These are phyloP conservation scores for Zea luxurians DNA, from an alignment of 176 grass and related monocot genomes.

Conservation along the genomic window DNA sequence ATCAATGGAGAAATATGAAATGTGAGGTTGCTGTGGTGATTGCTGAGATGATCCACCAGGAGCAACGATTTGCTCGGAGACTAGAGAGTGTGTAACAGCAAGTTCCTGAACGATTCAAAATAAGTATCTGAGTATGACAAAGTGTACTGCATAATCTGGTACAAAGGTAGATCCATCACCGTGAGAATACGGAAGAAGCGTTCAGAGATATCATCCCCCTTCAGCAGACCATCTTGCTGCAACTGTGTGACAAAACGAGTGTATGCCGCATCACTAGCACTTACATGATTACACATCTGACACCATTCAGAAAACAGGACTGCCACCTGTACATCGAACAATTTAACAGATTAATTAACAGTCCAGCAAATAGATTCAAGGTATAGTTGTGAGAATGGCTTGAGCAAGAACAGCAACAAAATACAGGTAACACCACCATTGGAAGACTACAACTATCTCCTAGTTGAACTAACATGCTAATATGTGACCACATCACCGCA, in stretches of 20 bases:
- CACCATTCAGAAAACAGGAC: slow-evolving; percentile 75
- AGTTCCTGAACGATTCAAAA: slow-evolving; percentile 60
- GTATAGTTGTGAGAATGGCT: neutral
- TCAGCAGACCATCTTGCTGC: slow-evolving; percentile 69
- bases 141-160: slow-evolving; percentile 1
- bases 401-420: neutral
- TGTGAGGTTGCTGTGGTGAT: slow-evolving; percentile 36
- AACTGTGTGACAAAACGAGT: slow-evolving; percentile 67
- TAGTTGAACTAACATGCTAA: slow-evolving; percentile 12
- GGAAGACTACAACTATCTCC: neutral
- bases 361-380: neutral
- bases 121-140: slow-evolving; percentile 19
- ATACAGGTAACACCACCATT: neutral
- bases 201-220: slow-evolving; percentile 76
- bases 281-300: slow-evolving; percentile 65
- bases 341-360: slow-evolving; percentile 29
- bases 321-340: slow-evolving; percentile 48
- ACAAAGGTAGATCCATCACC: slow-evolving; percentile 41
- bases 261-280: slow-evolving; percentile 57
- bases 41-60: slow-evolving; percentile 52
- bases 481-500: neutral
- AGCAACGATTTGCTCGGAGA: slow-evolving; percentile 52
- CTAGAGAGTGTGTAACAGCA: slow-evolving; percentile 55
- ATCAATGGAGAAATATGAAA: slow-evolving; percentile 78
- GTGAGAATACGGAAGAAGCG: slow-evolving; percentile 69